A percentile compares a stretch with the other conserved stretches of the same genome.
These are phyloP conservation scores for Magnaporthales sp. DNA, from an alignment of 2,329 filamentous ascomycete genomes.

Conservation along the genomic window DNA sequence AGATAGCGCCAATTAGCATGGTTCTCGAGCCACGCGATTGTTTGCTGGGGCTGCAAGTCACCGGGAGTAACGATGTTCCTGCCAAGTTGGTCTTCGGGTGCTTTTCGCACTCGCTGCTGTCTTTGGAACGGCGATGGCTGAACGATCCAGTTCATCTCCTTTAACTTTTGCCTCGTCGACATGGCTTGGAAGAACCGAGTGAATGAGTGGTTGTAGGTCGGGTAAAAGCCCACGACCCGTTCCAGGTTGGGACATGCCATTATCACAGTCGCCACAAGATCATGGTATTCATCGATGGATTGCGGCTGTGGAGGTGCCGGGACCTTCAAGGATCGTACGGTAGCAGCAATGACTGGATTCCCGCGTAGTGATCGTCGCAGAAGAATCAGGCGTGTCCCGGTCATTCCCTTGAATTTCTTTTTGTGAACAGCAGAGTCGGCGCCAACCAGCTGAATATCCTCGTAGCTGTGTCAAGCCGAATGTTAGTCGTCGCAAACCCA, in stretches of 20 bases:
- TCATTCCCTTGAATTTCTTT: constrained; percentile 42
- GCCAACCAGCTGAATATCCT: constrained; percentile 49
- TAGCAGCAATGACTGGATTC: constrained; percentile 41
- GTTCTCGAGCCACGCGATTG: constrained; percentile 23
- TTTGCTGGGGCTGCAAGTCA: constrained; percentile 29
- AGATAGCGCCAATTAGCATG: constrained; percentile 49
- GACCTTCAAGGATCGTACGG: constrained; percentile 50
- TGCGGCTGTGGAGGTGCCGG: constrained; percentile 34
- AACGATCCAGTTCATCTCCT: constrained; percentile 52
- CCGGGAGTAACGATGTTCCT: constrained; percentile 15
- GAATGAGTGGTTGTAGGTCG: constrained; percentile 46
- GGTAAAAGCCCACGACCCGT: constrained; percentile 43
- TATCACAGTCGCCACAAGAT: constrained; percentile 49
- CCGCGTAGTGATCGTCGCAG: constrained; percentile 48
- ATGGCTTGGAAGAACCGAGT: constrained; percentile 50
- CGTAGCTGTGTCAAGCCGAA: constrained; percentile 28
- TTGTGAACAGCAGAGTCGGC: constrained; percentile 39
- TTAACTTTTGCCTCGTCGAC: constrained; percentile 45
- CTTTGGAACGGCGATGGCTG: constrained; percentile 27
- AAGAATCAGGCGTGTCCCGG: constrained; percentile 43
- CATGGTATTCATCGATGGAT: constrained; percentile 42
- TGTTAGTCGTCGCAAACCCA: background rate
- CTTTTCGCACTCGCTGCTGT: constrained; percentile 18
- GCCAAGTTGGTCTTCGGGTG: background rate
- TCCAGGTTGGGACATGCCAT: constrained; percentile 60